Evolutionary conservation across 805 yeast genomes (phyloP).

Genomic region (Kockiozyma suomiensis): DNA sequence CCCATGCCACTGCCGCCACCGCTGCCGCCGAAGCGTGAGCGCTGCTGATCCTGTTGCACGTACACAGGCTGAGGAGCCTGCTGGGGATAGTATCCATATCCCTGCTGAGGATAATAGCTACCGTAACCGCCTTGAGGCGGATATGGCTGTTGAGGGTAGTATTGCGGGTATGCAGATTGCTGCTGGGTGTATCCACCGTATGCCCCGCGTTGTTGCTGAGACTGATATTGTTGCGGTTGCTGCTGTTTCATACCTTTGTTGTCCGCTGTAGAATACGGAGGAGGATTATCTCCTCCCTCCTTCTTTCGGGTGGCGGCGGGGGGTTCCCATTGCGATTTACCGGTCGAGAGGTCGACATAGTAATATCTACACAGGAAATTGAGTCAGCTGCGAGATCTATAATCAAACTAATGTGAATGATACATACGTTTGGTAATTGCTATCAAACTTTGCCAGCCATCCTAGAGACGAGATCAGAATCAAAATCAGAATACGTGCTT

Average conservation of each 20-base stretch:
- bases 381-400: background rate
- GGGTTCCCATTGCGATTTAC: constrained; percentile 88
- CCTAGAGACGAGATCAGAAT: constrained; percentile 16
- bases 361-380: constrained; percentile 55
- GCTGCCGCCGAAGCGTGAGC: constrained; percentile 9
- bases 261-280: constrained; percentile 21
- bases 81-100: constrained; percentile 44
- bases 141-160: constrained; percentile 36
- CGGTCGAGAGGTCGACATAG: constrained; percentile 72
- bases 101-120: background rate
- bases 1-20: constrained; percentile 41
- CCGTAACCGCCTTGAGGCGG: too few relatives aligned
- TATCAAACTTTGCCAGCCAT: constrained; percentile 38
- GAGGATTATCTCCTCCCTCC: constrained; percentile 38
- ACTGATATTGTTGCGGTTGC: constrained; percentile 23
- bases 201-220: constrained; percentile 15
- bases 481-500: background rate
- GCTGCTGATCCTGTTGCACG: constrained; percentile 42
- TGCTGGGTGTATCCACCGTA: constrained; percentile 26
- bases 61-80: constrained; percentile 36
- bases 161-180: constrained; percentile 11
- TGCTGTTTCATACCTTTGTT: constrained; percentile 2
- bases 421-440: constrained; percentile 56
- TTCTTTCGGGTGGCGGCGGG: constrained; percentile 47
- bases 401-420: background rate